These are phyloP conservation scores for Euphorbia lathyris DNA, from an alignment of 345 rosid species.

Conservation along the genomic window DNA sequence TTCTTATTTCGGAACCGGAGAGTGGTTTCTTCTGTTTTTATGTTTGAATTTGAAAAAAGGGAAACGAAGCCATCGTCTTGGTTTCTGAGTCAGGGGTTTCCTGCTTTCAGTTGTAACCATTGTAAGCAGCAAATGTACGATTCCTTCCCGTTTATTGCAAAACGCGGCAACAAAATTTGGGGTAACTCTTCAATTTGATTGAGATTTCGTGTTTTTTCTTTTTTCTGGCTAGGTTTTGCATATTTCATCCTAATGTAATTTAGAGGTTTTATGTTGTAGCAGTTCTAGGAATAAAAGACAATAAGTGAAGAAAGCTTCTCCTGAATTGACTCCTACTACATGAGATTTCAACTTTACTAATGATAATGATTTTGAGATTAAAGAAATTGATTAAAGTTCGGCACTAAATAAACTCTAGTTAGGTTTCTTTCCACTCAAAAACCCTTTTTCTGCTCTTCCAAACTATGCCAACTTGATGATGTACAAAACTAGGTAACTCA, in stretches of 20 bases:
- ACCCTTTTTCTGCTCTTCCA: no score
- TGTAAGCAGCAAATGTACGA: conserved; percentile 21
- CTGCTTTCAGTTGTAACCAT: conserved; percentile 23
- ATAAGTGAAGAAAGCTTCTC: conserved; percentile 51
- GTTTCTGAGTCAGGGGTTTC: conserved; percentile 42
- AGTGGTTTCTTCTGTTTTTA: not conserved
- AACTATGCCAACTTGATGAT: no score
- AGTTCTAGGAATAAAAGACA: conserved; percentile 46
- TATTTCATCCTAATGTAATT: no score
- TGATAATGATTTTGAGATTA: conserved; percentile 43
- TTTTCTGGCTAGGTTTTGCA: not conserved
- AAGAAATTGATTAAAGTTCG: no score
- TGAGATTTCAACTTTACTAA: conserved; percentile 26
- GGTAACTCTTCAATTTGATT: conserved; percentile 32
- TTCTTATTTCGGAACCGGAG: not conserved
- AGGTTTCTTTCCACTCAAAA: no score
- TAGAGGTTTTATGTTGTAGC: conserved; percentile 4
- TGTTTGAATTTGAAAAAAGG: conserved; percentile 22
- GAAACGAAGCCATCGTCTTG: conserved; percentile 57
- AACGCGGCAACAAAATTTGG: conserved; percentile 58
- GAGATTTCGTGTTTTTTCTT: not conserved
- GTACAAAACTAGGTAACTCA: no score
- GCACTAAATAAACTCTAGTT: no score
- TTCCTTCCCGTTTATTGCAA: conserved; percentile 64
- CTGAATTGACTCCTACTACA: no score